Evolutionary conservation across 225 moss, liverwort and hornwort species (phyloP).

Genomic region (Physcomitrium patens): DNA sequence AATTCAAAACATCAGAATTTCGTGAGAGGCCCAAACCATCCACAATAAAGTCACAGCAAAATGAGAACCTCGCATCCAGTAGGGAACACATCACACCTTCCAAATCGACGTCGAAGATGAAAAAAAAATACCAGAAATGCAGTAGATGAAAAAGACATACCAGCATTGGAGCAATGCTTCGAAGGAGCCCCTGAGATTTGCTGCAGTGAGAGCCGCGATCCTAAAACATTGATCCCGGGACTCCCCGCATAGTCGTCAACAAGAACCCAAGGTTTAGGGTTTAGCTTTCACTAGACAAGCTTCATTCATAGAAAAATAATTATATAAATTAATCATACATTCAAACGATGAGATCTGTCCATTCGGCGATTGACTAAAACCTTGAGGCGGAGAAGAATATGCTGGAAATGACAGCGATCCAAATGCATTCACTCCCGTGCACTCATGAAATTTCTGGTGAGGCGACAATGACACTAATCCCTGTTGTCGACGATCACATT

Average conservation of each 20-base stretch:
- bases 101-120: no score
- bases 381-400: no score
- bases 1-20: not conserved
- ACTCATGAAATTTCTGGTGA: no score
- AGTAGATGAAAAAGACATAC: not conserved
- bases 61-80: not conserved
- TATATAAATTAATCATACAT: no score
- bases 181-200: not conserved
- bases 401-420: no score
- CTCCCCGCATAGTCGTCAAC: not conserved
- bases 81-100: no score
- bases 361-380: no score
- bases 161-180: not conserved
- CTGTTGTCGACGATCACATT: no score
- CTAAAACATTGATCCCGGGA: not conserved
- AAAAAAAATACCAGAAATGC: no score
- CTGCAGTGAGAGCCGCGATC: not conserved
- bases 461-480: no score
- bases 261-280: conserved; percentile 22
- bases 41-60: not conserved
- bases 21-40: not conserved
- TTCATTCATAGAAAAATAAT: not conserved
- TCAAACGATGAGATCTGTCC: no score
- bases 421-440: no score
- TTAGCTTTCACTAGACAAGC: conserved; percentile 10